phyloP scores from a whole-genome alignment of 208 protist species.

The Acanthamoeba lenticulata region DNA sequence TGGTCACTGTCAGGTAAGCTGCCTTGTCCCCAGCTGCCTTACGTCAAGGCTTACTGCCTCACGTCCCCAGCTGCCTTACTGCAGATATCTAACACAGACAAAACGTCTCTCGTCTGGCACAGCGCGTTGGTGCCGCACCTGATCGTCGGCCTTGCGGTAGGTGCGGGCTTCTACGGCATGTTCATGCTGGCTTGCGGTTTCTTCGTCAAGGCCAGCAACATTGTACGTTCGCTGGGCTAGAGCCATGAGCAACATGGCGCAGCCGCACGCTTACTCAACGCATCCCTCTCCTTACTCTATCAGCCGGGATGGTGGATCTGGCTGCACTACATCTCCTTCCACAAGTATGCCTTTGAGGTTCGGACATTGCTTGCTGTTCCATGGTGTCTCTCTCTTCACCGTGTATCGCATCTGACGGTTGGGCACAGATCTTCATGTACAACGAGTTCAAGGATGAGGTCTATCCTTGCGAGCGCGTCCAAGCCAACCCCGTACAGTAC shows the following conservation, averaged over 20 bases:
- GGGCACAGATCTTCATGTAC: constrained; percentile 29
- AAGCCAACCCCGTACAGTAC: background rate
- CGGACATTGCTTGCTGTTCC: background rate
- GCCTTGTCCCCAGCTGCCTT: background rate
- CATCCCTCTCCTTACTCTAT: background rate
- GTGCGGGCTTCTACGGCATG: constrained; percentile 58
- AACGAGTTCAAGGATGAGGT: constrained; percentile 25
- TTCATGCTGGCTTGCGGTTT: constrained; percentile 63
- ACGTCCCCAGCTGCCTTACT: no score
- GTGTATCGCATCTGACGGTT: background rate
- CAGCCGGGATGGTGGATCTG: constrained; percentile 60
- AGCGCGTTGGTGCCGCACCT: constrained; percentile 37
- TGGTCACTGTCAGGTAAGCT: background rate
- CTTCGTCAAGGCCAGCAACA: constrained; percentile 52
- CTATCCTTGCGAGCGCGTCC: background rate
- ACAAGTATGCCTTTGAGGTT: constrained; percentile 63
- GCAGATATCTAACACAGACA: background rate
- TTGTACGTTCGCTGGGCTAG: background rate
- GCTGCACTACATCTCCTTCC: constrained; percentile 65
- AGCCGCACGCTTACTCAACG: background rate
- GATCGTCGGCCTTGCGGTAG: constrained; percentile 12
- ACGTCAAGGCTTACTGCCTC: background rate
- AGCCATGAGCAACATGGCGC: no score
- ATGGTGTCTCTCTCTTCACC: background rate
- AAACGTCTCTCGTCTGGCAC: background rate